Base-by-base conservation (phyloP, 2,329 filamentous ascomycete species). In the Stachybotrys chartarum region DNA sequence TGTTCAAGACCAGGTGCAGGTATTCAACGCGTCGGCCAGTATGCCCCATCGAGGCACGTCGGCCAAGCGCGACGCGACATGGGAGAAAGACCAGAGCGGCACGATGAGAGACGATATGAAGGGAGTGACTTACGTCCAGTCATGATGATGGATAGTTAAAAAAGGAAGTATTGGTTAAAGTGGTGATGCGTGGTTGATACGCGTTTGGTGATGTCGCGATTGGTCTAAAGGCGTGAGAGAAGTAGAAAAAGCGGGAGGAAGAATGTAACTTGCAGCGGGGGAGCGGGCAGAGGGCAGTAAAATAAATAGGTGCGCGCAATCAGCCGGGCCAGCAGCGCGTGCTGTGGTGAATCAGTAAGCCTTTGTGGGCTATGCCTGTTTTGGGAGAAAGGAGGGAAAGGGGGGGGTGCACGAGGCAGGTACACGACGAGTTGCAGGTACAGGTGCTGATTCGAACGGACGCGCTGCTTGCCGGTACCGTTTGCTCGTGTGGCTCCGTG, bases 61-160 rank as follows among this genome's bases (percentile, higher is more conserved):
- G 44, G 17, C 54, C 30, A 24, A 31, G n/a, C 48, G 53, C 51
- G 32, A 31, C 35, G 35, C 42, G 18, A 42, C 10, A 14, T 39
- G 56, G 30, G 16, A 16, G 24, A 24, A 24, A 24, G 24, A 24
- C 24, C 24, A 24, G 24, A 24, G 24, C 24, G 24, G 4, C 31
- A 35, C 12, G 46, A 53, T 17, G 49, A 31, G 35, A n/a, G 7
- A 46, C 49, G 44, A 30, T 50, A 16, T 32, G 35, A 56, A 61
- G 45, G n/a, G 3, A 51, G 58, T 53, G 61, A 85, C 84, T 85
- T 82, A 86, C 84, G 84, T 84, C 84, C 84, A 85, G 84, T 86
- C 84, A 87, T 87, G 59, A 75, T 85, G 81, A 78, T 72, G 67
- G 65, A 65, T 64, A 59, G 16, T 53, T 61, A 56, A 64, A 56